Conservation (phyloP, 768 basidiomycete species). For the Russula griseocarnosa region DNA sequence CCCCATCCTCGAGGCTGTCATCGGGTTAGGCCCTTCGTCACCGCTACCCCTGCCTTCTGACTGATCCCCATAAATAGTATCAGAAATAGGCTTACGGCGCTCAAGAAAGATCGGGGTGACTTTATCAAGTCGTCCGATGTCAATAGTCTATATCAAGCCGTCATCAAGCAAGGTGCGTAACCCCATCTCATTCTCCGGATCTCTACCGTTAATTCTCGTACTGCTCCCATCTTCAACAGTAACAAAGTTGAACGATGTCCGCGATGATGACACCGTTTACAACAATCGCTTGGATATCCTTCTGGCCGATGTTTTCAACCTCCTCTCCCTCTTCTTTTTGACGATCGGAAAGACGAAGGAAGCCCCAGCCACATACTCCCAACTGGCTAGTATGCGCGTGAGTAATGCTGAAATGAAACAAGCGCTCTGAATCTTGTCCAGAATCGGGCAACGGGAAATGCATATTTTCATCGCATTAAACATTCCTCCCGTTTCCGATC, state of each 20-base stretch:
- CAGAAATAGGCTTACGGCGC: constrained; percentile 88
- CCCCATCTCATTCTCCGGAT: not conserved
- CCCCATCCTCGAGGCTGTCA: constrained; percentile 90
- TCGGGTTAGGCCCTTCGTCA: constrained; percentile 54
- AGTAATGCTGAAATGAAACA: constrained; percentile 38
- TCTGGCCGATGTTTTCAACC: constrained; percentile 90
- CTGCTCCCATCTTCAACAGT: constrained; percentile 44
- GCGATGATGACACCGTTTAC: constrained; percentile 68
- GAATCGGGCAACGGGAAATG: constrained; percentile 6
- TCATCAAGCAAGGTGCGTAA: constrained; percentile 84
- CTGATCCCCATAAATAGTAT: constrained; percentile 50
- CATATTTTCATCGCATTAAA: constrained; percentile 5
- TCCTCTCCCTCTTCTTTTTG: constrained; percentile 95
- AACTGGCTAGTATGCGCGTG: constrained; percentile 93
- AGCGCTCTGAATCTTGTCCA: constrained; percentile 3
- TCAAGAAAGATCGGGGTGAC: constrained; percentile 89
- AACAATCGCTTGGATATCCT: constrained; percentile 94
- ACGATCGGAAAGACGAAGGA: constrained; percentile 96
- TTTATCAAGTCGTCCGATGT: constrained; percentile 94
- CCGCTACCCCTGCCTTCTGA: constrained; percentile 12
- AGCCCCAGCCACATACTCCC: constrained; percentile 91
- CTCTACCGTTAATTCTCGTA: not conserved
- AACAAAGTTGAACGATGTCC: constrained; percentile 85
- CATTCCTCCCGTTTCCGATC: not conserved
- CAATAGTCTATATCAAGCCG: constrained; percentile 84